Evolutionary conservation across 2,329 filamentous ascomycete genomes (phyloP).

Genomic region (Torrubiellomyces zombiae): DNA sequence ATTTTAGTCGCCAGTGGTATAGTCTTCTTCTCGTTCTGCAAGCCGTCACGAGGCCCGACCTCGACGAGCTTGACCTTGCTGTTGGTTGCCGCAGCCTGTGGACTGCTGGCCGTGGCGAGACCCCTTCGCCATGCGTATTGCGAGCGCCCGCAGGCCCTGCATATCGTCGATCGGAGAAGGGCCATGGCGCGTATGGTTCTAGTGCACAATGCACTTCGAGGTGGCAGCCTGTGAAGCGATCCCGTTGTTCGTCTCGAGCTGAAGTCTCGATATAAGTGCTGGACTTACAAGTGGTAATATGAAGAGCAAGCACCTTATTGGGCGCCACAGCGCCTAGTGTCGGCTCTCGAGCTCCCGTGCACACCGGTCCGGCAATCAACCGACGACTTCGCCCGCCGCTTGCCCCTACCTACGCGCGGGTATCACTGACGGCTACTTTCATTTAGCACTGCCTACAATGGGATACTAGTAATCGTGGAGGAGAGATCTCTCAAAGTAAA

Average conservation of each 20-base stretch:
- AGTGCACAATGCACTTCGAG: constrained; percentile 1
- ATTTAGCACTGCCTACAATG: no score
- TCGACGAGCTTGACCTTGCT: constrained; percentile 52
- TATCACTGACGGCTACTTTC: not conserved
- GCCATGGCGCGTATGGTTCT: constrained; percentile 18
- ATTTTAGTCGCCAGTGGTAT: constrained; percentile 61
- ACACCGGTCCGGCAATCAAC: constrained; percentile 6
- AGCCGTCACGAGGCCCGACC: constrained; percentile 70
- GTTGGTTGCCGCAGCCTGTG: constrained; percentile 15
- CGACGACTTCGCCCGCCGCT: constrained; percentile 2
- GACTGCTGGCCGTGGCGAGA: constrained; percentile 22
- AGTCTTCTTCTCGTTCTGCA: constrained; percentile 65
- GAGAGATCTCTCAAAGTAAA: no score
- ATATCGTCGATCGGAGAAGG: constrained; percentile 19
- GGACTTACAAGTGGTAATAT: no score
- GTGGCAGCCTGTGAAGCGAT: no score
- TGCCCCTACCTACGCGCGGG: not conserved
- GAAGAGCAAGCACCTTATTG: no score
- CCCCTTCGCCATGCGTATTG: constrained; percentile 15
- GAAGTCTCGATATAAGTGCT: no score
- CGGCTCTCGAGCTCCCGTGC: no score
- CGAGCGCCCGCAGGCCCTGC: constrained; percentile 21
- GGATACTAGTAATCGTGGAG: no score
- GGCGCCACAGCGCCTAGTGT: constrained; percentile 17
- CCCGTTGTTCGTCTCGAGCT: constrained; percentile 2